These are phyloP conservation scores for Elsinoe fawcettii DNA, from an alignment of 2,329 filamentous ascomycete species.

Conservation along the genomic window DNA sequence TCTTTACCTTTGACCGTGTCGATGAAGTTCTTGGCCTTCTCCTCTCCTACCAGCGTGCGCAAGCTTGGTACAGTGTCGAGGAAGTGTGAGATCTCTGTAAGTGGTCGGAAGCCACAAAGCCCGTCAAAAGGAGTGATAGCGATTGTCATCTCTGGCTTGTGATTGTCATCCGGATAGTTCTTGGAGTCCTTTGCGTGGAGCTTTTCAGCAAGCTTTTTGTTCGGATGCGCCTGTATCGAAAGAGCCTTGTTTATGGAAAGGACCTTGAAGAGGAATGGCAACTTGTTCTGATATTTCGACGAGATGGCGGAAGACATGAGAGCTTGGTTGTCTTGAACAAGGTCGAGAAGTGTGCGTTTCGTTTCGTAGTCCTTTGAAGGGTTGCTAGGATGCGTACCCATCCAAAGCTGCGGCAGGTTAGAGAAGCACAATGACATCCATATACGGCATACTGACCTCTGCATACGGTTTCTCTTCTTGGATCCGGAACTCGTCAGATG, in stretches of 20 bases:
- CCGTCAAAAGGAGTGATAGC: constrained; percentile 95
- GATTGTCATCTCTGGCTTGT: constrained; percentile 99
- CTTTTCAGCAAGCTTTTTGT: constrained; percentile 71
- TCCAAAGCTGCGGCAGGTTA: constrained; percentile 66
- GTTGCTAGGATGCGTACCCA: constrained; percentile 95
- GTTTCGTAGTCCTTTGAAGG: constrained; percentile 84
- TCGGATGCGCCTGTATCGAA: constrained; percentile 81
- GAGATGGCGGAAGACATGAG: constrained; percentile 68
- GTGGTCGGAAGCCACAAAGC: constrained; percentile 86
- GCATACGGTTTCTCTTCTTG: constrained; percentile 87
- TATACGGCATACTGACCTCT: constrained; percentile 53
- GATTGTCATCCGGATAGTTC: constrained; percentile 98
- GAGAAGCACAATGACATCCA: constrained; percentile 19
- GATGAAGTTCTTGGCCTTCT: constrained; percentile 40
- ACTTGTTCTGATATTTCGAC: constrained; percentile 67
- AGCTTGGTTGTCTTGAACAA: constrained; percentile 78
- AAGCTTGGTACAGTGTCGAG: constrained; percentile 55
- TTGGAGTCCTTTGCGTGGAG: constrained; percentile 78
- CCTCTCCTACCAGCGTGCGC: constrained; percentile 41
- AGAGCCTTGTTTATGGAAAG: constrained; percentile 92
- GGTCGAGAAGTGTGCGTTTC: constrained; percentile 74
- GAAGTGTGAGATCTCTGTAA: constrained; percentile 81
- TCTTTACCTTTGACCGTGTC: constrained; percentile 45
- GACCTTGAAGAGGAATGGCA: constrained; percentile 97
- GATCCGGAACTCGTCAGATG: constrained; percentile 64